These are phyloP conservation scores for Gracilaria gracilis DNA, from an alignment of 23 red algal genomes.

Conservation along the genomic window DNA sequence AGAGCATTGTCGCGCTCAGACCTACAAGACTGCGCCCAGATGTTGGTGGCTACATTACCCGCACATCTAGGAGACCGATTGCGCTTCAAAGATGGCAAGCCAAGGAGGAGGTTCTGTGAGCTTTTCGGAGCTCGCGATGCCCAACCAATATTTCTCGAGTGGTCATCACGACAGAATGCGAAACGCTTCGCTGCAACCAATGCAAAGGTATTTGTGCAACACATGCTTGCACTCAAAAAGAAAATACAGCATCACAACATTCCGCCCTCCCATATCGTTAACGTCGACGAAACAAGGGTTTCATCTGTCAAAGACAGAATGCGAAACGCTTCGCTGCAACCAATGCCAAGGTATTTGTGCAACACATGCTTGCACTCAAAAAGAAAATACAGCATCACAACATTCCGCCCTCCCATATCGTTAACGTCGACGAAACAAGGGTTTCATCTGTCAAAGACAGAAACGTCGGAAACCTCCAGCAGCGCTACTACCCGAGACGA, in stretches of 20 bases:
- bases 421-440: constrained; percentile 28
- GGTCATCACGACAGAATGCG: neutral
- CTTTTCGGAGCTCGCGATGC: constrained; percentile 8
- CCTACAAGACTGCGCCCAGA: neutral
- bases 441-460: neutral
- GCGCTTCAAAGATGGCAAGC: neutral
- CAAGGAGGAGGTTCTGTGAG: neutral
- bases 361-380: no score
- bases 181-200: constrained; percentile 15
- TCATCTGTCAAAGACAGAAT: neutral
- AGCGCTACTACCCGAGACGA: neutral
- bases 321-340: no score
- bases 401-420: neutral
- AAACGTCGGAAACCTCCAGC: neutral
- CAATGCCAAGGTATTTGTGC: no score
- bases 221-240: constrained; percentile 34
- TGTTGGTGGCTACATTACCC: neutral
- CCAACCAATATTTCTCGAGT: neutral
- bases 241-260: constrained; percentile 7
- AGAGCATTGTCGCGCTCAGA: neutral
- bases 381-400: constrained; percentile 8
- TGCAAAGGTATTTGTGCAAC: neutral
- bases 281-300: constrained; percentile 30
- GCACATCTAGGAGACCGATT: neutral
- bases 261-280: neutral